Evolutionary conservation across 2,329 filamentous ascomycete genomes (phyloP).

Genomic region (Ophiostoma sp.): DNA sequence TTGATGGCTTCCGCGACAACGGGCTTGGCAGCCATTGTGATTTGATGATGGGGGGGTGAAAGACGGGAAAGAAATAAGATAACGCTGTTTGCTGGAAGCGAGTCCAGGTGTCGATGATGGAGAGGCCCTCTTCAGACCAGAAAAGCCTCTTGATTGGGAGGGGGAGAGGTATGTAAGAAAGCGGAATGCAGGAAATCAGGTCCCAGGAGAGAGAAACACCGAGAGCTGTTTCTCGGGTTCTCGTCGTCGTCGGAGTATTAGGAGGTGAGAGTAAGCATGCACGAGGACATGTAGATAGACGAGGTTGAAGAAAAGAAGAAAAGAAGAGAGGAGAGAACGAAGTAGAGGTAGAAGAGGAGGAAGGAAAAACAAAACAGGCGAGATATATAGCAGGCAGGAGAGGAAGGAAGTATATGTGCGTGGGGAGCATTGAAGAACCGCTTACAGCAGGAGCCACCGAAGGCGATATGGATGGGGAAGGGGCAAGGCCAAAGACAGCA

Average conservation of each 20-base stretch:
- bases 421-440: slow-evolving; percentile 2
- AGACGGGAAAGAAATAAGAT: background rate
- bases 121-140: slow-evolving; percentile 12
- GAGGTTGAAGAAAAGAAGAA: background rate
- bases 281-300: slow-evolving; percentile 12
- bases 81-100: background rate
- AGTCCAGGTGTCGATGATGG: background rate
- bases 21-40: slow-evolving; percentile 35
- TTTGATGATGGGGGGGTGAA: background rate
- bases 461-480: slow-evolving; percentile 22
- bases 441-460: slow-evolving; percentile 4
- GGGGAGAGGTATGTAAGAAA: background rate
- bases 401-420: slow-evolving; percentile 5
- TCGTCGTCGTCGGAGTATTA: slow-evolving; percentile 12
- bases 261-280: slow-evolving; percentile 14
- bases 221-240: background rate
- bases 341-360: background rate
- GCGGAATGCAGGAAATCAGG: background rate
- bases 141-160: slow-evolving; percentile 15
- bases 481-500: slow-evolving; percentile 9
- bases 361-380: slow-evolving; percentile 4
- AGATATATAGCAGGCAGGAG: slow-evolving; percentile 11
- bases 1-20: slow-evolving; percentile 40
- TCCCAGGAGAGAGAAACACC: background rate
- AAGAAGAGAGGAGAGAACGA: background rate